Evolutionary conservation across 768 basidiomycete genomes (phyloP).

Genomic region (Agrocybe chaxingu): DNA sequence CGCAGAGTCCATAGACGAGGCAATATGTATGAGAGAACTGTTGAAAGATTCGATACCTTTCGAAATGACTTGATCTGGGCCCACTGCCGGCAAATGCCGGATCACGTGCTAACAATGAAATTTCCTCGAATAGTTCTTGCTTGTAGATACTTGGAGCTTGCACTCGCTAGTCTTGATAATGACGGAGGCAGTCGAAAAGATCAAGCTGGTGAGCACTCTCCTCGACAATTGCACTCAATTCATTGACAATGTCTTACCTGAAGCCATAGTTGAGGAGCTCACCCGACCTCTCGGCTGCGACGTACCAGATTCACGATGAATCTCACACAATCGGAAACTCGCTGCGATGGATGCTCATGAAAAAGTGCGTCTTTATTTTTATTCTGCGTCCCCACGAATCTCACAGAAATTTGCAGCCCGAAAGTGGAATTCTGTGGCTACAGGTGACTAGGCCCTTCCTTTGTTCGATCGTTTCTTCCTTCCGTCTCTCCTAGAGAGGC

Average conservation of each 20-base stretch:
- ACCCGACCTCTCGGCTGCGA: constrained; percentile 81
- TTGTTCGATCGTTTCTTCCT: not conserved
- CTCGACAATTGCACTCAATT: not conserved
- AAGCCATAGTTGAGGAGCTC: constrained; percentile 75
- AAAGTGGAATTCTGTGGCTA: constrained; percentile 99
- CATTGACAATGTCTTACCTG: constrained; percentile 20
- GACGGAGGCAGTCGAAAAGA: constrained; percentile 35
- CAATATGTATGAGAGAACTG: too few relatives aligned
- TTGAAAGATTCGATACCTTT: too few relatives aligned
- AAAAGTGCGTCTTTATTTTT: constrained; percentile 64
- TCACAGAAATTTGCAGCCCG: constrained; percentile 50
- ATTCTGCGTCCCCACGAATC: not conserved
- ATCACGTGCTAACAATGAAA: constrained; percentile 8
- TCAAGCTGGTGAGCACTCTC: constrained; percentile 33
- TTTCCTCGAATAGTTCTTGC: not conserved
- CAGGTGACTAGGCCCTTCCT: constrained; percentile 48
- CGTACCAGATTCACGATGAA: constrained; percentile 91
- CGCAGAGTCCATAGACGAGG: too few relatives aligned
- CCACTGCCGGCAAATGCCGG: not conserved
- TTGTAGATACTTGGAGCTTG: not conserved
- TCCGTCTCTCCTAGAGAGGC: not conserved
- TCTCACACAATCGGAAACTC: constrained; percentile 96
- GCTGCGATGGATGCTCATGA: constrained; percentile 98
- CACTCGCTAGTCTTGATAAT: constrained; percentile 16
- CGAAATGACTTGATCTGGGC: too few relatives aligned